phyloP scores from a whole-genome alignment of 2,329 filamentous ascomycete species.

The Cladosporium sp. region DNA sequence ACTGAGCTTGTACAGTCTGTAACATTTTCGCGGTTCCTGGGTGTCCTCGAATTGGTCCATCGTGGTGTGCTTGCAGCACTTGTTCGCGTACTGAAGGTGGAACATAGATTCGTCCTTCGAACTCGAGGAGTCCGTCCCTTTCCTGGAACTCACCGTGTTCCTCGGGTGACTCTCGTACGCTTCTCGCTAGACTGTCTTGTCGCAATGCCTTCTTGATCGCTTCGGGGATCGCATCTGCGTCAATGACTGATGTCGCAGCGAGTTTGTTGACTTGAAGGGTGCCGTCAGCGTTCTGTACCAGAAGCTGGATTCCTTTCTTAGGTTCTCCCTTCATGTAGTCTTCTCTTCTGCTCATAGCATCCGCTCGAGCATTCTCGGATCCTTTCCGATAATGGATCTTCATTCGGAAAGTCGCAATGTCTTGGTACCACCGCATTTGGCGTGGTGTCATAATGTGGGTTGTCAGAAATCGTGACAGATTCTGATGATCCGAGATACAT shows the following conservation, averaged over 20 bases:
- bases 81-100: not conserved
- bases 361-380: no score
- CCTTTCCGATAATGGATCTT: slow-evolving; percentile 15
- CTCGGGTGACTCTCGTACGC: not conserved
- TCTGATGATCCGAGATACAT: slow-evolving; percentile 17
- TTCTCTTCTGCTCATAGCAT: no score
- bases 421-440: slow-evolving; percentile 12
- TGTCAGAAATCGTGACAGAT: slow-evolving; percentile 16
- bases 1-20: not conserved
- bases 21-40: not conserved
- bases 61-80: not conserved
- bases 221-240: not conserved
- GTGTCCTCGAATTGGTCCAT: not conserved
- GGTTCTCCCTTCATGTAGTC: no score
- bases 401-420: slow-evolving; percentile 13
- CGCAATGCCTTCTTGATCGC: not conserved
- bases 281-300: slow-evolving; percentile 9
- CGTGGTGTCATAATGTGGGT: slow-evolving; percentile 14
- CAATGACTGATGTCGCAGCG: not conserved
- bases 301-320: slow-evolving; percentile 10
- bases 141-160: not conserved
- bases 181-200: not conserved
- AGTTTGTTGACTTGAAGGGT: slow-evolving; percentile 1
- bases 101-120: not conserved
- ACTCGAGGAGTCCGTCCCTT: not conserved